Conservation (phyloP, 768 basidiomycete genomes). For the Clavaria fumosa region DNA sequence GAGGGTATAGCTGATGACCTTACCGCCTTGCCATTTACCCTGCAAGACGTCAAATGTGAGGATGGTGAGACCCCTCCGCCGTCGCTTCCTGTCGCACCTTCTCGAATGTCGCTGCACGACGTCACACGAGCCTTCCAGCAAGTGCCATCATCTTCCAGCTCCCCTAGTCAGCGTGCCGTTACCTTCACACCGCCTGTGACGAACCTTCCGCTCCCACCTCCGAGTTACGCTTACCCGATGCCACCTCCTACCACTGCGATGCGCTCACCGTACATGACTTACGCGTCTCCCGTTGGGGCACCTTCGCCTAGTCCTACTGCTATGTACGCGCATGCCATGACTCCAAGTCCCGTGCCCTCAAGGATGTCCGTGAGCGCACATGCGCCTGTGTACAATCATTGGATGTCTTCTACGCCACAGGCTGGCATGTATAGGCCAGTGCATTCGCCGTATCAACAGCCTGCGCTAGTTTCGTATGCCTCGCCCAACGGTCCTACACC, state of each 20-base stretch:
- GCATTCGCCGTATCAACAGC: slow-evolving; percentile 50
- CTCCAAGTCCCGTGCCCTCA: slow-evolving; percentile 46
- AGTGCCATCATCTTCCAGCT: slow-evolving; percentile 50
- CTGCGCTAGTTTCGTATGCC: slow-evolving; percentile 49
- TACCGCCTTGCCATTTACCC: slow-evolving; percentile 59
- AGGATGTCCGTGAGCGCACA: slow-evolving; percentile 50
- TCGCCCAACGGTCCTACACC: slow-evolving; percentile 31
- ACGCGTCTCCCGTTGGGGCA: slow-evolving; percentile 56
- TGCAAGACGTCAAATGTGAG: slow-evolving; percentile 79
- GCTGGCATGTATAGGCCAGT: slow-evolving; percentile 40
- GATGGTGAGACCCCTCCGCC: slow-evolving; percentile 72
- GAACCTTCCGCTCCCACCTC: slow-evolving; percentile 32
- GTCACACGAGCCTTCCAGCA: slow-evolving; percentile 80
- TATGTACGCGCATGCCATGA: slow-evolving; percentile 45
- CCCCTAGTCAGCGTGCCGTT: slow-evolving; percentile 27
- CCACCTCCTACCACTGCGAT: slow-evolving; percentile 30
- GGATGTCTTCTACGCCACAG: slow-evolving; percentile 42
- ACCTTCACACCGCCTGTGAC: slow-evolving; percentile 34
- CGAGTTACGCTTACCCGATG: slow-evolving; percentile 25
- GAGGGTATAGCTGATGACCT: slow-evolving; percentile 76
- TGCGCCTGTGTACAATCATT: slow-evolving; percentile 43
- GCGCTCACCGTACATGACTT: slow-evolving; percentile 41
- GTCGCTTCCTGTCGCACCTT: slow-evolving; percentile 36
- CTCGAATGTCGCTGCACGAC: slow-evolving; percentile 68
- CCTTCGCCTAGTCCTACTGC: slow-evolving; percentile 55